Evolutionary conservation across 169 alveolate genomes (phyloP).

Genomic region (Cryptosporidium ryanae): DNA sequence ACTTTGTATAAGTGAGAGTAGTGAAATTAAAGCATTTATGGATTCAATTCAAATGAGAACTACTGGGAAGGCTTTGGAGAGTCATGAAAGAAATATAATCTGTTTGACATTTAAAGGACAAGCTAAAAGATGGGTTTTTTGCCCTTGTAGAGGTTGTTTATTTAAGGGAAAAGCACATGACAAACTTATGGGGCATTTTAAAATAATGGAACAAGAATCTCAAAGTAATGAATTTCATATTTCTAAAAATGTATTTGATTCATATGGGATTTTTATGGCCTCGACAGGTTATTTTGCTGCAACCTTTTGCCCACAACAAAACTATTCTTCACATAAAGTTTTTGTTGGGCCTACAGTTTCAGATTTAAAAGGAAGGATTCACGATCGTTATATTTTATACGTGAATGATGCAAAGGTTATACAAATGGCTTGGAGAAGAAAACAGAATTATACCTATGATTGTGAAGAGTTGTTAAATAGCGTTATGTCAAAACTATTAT

Average conservation of each 20-base stretch:
- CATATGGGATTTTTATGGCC: constrained; percentile 74
- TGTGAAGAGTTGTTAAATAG: constrained; percentile 69
- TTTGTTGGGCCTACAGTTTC: constrained; percentile 72
- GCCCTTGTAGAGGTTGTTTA: constrained; percentile 74
- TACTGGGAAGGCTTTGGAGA: constrained; percentile 69
- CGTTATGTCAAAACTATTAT: constrained; percentile 43
- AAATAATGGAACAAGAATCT: constrained; percentile 66
- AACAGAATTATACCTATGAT: constrained; percentile 47
- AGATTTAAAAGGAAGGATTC: constrained; percentile 71
- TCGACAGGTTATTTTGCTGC: constrained; percentile 73
- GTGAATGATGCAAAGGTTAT: constrained; percentile 71
- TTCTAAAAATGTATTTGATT: constrained; percentile 68
- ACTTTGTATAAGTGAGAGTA: constrained; percentile 63
- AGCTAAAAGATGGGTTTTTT: constrained; percentile 72
- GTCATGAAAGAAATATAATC: constrained; percentile 63
- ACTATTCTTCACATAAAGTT: constrained; percentile 70
- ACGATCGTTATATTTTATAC: constrained; percentile 59
- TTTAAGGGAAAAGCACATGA: constrained; percentile 74
- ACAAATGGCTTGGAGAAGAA: constrained; percentile 75
- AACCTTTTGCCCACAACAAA: constrained; percentile 71
- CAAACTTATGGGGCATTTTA: constrained; percentile 73
- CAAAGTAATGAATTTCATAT: constrained; percentile 57
- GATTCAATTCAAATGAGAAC: constrained; percentile 75
- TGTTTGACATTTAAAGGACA: constrained; percentile 71
- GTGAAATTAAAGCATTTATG: constrained; percentile 75